Conservation (phyloP, 768 basidiomycete species). For the Leccinum uliginosum region DNA sequence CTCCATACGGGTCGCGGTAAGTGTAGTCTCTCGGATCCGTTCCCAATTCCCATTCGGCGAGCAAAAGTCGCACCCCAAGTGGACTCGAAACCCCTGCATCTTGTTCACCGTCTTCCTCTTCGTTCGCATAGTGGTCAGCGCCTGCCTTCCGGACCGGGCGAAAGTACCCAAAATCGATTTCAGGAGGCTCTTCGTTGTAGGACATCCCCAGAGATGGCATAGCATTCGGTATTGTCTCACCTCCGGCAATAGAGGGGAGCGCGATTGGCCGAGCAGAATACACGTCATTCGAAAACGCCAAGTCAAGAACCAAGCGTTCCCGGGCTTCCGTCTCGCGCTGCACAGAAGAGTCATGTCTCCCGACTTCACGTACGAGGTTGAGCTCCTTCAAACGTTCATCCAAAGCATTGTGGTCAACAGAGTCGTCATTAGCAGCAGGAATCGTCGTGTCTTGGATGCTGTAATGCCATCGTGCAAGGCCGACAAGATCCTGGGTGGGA, state of each 20-base stretch:
- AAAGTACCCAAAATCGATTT: conserved; percentile 59
- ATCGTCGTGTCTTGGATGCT: conserved; percentile 45
- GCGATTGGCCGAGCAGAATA: conserved; percentile 46
- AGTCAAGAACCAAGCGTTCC: conserved; percentile 60
- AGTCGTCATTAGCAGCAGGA: conserved; percentile 37
- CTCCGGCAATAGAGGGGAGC: background rate
- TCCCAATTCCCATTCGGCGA: conserved; percentile 67
- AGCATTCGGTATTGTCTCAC: conserved; percentile 8
- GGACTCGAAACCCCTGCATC: conserved; percentile 33
- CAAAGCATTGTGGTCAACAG: conserved; percentile 32
- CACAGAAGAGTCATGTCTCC: conserved; percentile 37
- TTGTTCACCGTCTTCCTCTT: conserved; percentile 13
- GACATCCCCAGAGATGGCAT: conserved; percentile 38
- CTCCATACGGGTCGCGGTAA: conserved; percentile 54
- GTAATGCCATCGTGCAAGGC: conserved; percentile 50
- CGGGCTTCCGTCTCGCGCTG: conserved; percentile 51
- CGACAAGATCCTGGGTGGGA: conserved; percentile 33
- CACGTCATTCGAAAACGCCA: conserved; percentile 54
- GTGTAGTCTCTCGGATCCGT: conserved; percentile 44
- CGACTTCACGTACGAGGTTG: conserved; percentile 37
- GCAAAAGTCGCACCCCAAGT: conserved; percentile 55
- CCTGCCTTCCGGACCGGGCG: conserved; percentile 40
- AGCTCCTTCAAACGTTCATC: conserved; percentile 39
- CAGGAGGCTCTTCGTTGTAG: conserved; percentile 51
- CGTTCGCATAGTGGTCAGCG: conserved; percentile 26